Base-by-base conservation (phyloP, 805 yeast genomes). In the Komagataella kurtzmanii region DNA sequence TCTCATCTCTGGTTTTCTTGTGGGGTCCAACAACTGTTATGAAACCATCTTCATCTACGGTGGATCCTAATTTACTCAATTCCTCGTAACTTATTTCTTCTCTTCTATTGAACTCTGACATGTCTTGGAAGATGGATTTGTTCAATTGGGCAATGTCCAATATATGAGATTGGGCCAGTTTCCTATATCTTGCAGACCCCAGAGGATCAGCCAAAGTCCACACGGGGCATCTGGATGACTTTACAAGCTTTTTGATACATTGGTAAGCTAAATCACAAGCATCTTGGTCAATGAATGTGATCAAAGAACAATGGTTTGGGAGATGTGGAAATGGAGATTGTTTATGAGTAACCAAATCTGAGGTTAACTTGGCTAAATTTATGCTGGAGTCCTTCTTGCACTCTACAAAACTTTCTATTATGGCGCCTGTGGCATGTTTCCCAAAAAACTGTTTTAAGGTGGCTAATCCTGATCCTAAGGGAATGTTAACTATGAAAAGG, bases 1-100 rank as follows among this genome's bases (percentile, higher is more conserved):
- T 73, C 55, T 86, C 86, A 55, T 81, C 79, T 65, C 83, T 78
- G 2, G 93, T 81, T 72, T 87, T 88, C 56, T 96, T 78, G 62
- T 87, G 90, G 49, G 87, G 75, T 8, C 93, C 88, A 18, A 89
- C 95, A 47, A 90, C 98, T 61, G 86, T 69, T 0, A 96, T 88
- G 68, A 90, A 90, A 2, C 97, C 98, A 64, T 90, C 97, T 56
- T 85, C 97, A 64, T 90, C 98, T 3, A 89, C 93, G 36, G 78
- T 59, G 47, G 77, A 74, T 24, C 76, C 74, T 70, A 80, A 79
- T 8, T 71, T 71, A 52, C 74, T 73, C 49, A 83, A 65, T 49
- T 75, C 76, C 44, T 79, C 81, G 24, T 71, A 70, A 1, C 81
- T 79, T 54, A 75, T 79, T 54, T 74, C 74, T 63, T 91, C 98